Base-by-base conservation (phyloP, 768 basidiomycete species). In the Boletus rex-veris region DNA sequence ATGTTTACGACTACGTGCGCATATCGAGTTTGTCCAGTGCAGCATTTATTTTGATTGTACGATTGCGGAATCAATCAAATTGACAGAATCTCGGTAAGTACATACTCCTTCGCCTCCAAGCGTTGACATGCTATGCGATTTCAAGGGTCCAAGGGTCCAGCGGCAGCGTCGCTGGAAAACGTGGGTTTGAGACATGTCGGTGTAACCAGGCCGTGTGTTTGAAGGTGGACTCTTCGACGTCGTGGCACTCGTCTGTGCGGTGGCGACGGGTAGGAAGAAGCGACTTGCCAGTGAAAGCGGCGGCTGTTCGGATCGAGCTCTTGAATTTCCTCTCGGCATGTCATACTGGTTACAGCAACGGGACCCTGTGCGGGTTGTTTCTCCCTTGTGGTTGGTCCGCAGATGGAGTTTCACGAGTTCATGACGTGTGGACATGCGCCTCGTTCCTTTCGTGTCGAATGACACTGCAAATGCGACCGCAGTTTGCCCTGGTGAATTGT, bases 251-350 rank as follows among this genome's bases (percentile, higher is more conserved):
- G 45, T 49, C 52, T 37, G 0, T 62, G 65, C 64, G 64, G 65
- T 65, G 64, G 64, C 64, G 43, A 36, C 64, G 64, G 64, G 55
- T 44, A 49, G 48, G 59, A 52, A 58, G 64, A 62, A 64, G 63
- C 47, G 5, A 40, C 1, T 7, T 44, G 35, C 1, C 42, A 28
- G 42, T 33, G 30, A 38, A 43, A 37, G 53, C 60, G 53, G 53
- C 51, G 53, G 45, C n/a, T 24, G 37, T 40, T 51, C 51, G 60
- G 53, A 54, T 40, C 7, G 28, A 26, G 31, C 7, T 36, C 19
- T 10, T 28, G 37, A 30, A 53, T 48, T 63, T 44, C 62, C 50
- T 35, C 33, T 35, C 14, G 33, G 33, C 33, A 35, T 14, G 5
- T 12, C 11, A 35, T 35, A 35, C 33, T 14, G 12, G 11, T 35